Base-by-base conservation (phyloP, 768 basidiomycete species). In the Psilocybe sp. region DNA sequence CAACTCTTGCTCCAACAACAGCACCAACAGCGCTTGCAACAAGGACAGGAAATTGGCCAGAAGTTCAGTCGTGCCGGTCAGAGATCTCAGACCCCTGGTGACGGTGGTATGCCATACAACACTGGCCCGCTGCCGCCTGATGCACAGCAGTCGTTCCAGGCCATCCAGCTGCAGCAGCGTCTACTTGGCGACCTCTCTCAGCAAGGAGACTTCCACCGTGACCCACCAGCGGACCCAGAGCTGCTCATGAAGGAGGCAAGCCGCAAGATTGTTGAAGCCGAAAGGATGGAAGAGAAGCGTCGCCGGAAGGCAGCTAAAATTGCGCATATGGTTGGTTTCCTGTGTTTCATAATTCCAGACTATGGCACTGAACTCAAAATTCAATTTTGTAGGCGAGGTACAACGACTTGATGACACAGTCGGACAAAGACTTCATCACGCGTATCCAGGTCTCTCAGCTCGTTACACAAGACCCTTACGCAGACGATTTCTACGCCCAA, bases 341-440 rank as follows among this genome's bases (percentile, higher is more conserved):
- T 28, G 37, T 18, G 9, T 38, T 12, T 36, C n/a, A 18, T n/a
- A 46, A 43, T 20, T 19, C 46, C 5, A 15, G n/a, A 10, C 18
- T 6, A 34, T 19, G 14, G 35, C 46, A 58, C 15, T 51, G 19
- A 33, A 43, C 7, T 63, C n/a, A n/a, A n/a, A n/a, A n/a, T 50
- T 56, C 32, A 15, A 55, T 49, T 49, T 34, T 46, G 82, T 46
- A 93, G 92, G 82, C 93, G 52, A 84, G 90, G 52, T 94, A 94
- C 63, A 96, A 96, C 58, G 92, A 94, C 65, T 77, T 95, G 34
- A 96, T 96, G 93, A 93, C 92, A 3, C 92, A 94, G 69, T 94
- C 91, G 10, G 97, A 99, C 76, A 98, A 98, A 72, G 97, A 98
- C 64, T 99, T 98, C 64, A 98, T 99, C 70, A 98, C 97, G 33